phyloP scores from a whole-genome alignment of 1,139 yeast species.

The Kodamaea ohmeri region DNA sequence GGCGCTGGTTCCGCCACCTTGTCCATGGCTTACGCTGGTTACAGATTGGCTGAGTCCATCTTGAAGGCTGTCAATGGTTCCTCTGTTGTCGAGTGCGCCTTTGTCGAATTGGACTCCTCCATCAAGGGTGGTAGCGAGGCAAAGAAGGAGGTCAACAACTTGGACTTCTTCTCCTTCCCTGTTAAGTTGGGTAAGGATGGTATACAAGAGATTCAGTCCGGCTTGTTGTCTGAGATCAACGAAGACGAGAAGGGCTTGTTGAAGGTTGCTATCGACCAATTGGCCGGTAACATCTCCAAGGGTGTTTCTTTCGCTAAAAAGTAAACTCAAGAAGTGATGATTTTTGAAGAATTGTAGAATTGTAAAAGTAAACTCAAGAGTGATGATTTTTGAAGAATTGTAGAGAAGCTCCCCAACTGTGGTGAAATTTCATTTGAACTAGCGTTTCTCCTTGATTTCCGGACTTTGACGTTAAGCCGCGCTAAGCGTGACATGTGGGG shows the following conservation, averaged over 20 bases:
- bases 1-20: slow-evolving; percentile 99
- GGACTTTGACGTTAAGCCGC: no score
- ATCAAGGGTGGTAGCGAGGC: slow-evolving; percentile 72
- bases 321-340: slow-evolving; percentile 12
- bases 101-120: slow-evolving; percentile 45
- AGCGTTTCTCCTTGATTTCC: no score
- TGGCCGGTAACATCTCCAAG: slow-evolving; percentile 53
- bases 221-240: slow-evolving; percentile 51
- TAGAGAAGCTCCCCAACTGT: no score
- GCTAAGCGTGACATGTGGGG: no score
- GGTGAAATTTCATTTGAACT: no score
- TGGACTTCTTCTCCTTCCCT: slow-evolving; percentile 91
- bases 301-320: slow-evolving; percentile 20
- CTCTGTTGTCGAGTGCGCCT: slow-evolving; percentile 69
- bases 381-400: background rate
- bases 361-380: background rate
- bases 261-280: slow-evolving; percentile 78
- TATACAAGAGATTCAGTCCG: slow-evolving; percentile 60
- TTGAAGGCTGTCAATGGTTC: slow-evolving; percentile 63
- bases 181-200: slow-evolving; percentile 89
- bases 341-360: background rate
- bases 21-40: slow-evolving; percentile 99
- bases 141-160: slow-evolving; percentile 68
- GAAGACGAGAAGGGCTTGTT: slow-evolving; percentile 72
- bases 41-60: slow-evolving; percentile 86